Evolutionary conservation across 129 eudicot genomes (phyloP).

Genomic region (Calendula officinalis): DNA sequence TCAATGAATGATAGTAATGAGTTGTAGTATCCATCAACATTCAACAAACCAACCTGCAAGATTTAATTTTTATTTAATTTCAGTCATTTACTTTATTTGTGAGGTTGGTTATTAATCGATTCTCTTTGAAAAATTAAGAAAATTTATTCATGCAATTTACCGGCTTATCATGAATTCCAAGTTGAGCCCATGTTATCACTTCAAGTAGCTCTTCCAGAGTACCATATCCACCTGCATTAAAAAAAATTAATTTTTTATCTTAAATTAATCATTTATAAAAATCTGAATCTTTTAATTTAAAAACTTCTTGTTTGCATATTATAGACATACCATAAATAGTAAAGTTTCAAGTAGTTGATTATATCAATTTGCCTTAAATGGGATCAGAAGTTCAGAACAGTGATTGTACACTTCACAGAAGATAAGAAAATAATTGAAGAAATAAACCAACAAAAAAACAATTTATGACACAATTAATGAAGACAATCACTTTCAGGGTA

Average conservation of each 20-base stretch:
- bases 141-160: slow-evolving; percentile 21
- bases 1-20: slow-evolving; percentile 45
- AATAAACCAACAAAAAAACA: slow-evolving; percentile 13
- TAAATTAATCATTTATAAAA: slow-evolving; percentile 16
- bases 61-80: background rate
- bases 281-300: slow-evolving; percentile 8
- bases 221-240: slow-evolving; percentile 54
- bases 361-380: slow-evolving; percentile 29
- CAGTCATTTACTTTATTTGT: background rate
- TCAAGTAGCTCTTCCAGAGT: slow-evolving; percentile 63
- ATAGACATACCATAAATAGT: slow-evolving; percentile 2
- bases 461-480: slow-evolving; percentile 13
- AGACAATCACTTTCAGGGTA: slow-evolving; percentile 20
- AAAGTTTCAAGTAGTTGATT: background rate
- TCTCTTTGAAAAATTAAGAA: slow-evolving; percentile 2
- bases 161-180: slow-evolving; percentile 60
- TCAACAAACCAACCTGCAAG: slow-evolving; percentile 51
- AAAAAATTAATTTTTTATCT: slow-evolving; percentile 15
- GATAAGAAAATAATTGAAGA: slow-evolving; percentile 16
- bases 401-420: slow-evolving; percentile 24
- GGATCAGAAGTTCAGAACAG: slow-evolving; percentile 23
- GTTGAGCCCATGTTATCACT: slow-evolving; percentile 63
- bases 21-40: slow-evolving; percentile 60
- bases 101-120: background rate
- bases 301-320: background rate